These are phyloP conservation scores for Polyporus arcularius DNA, from an alignment of 768 basidiomycete genomes.

Conservation along the genomic window DNA sequence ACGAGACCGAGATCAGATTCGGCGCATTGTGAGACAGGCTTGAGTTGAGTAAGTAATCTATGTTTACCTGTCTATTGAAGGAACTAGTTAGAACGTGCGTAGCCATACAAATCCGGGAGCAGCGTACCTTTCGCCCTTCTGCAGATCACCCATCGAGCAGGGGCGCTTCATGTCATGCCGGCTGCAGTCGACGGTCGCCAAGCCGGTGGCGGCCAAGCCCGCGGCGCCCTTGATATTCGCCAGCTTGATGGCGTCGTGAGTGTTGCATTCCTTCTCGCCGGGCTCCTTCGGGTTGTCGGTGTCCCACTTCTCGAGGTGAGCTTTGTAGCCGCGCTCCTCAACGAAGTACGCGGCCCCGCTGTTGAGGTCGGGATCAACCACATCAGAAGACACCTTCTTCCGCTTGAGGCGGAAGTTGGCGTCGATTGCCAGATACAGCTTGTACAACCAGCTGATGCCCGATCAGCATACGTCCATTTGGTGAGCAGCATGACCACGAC, in stretches of 20 bases:
- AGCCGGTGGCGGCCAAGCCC: conserved; percentile 13
- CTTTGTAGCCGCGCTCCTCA: conserved; percentile 21
- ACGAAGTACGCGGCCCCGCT: conserved; percentile 31
- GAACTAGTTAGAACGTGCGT: too few species aligned
- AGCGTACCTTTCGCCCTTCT: conserved; percentile 29
- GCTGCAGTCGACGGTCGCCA: conserved; percentile 15
- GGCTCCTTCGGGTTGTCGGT: conserved; percentile 5
- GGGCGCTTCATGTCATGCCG: conserved; percentile 26
- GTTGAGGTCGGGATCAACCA: conserved; percentile 23
- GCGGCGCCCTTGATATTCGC: conserved; percentile 8
- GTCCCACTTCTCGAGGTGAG: conserved; percentile 12
- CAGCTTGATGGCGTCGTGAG: conserved; percentile 14
- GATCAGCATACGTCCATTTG: too few species aligned
- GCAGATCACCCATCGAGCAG: conserved; percentile 27
- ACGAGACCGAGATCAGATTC: conserved; percentile 3
- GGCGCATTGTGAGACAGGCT: background rate
- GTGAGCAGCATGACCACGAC: too few species aligned
- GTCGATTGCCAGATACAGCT: conserved; percentile 28
- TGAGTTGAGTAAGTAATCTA: conserved; percentile 24
- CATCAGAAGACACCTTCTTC: conserved; percentile 14
- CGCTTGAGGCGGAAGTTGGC: conserved; percentile 32
- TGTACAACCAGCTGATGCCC: conserved; percentile 28
- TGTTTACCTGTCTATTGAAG: too few species aligned
- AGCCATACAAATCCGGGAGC: too few species aligned
- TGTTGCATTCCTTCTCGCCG: conserved; percentile 19